Evolutionary conservation across 768 basidiomycete species (phyloP), one percentile per base, ranked within the genome.

Genomic region (Steccherinum ochraceum): DNA sequence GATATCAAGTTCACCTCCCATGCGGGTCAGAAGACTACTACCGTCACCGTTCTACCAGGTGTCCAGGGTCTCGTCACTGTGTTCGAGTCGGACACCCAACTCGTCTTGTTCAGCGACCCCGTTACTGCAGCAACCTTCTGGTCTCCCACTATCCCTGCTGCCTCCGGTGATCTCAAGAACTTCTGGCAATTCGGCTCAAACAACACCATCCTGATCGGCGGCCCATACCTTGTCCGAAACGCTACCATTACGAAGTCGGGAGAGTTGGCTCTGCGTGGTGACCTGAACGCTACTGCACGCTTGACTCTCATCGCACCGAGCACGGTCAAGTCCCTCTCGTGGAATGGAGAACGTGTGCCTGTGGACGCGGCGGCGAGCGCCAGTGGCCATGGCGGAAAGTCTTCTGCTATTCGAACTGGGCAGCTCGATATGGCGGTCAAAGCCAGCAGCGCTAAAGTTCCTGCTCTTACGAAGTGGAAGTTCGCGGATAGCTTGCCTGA

Each of bases 181-280:
- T 90, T 73, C 72, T 91, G 84, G 83, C 73, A 80, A 48, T 68
- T 88, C 46, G 89, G 89, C 23, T 82, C 84, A 20, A 89, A 90
- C 57, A 63, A 73, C 3, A 79, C 84, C 11, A 71, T 86, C 21
- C 70, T 93, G 1, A 50, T 76, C 64, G 54, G 72, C 45, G 75
- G 75, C 3, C 73, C 74, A n/a, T 67, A 74, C 58, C 67, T 77
- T 41, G 73, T 77, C 19, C 69, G 75, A 18, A 69, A 69, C 53
- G 74, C 73, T 7, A 60, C 62, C 10, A 56, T 72, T 39, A 50
- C 53, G 4, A 40, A 18, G 19, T 49, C 53, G 25, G 66, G 62
- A 19, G 45, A 49, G 1, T 77, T 93, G 4, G 76, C 75, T 3
- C 65, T 93, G 19, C 65, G 70, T 5, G 90, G 91, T 1, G 91